Evolutionary conservation across 495 filamentous ascomycete species (phyloP), one percentile per base, ranked within the genome.

Genomic region (Hypoxylon fragiforme): DNA sequence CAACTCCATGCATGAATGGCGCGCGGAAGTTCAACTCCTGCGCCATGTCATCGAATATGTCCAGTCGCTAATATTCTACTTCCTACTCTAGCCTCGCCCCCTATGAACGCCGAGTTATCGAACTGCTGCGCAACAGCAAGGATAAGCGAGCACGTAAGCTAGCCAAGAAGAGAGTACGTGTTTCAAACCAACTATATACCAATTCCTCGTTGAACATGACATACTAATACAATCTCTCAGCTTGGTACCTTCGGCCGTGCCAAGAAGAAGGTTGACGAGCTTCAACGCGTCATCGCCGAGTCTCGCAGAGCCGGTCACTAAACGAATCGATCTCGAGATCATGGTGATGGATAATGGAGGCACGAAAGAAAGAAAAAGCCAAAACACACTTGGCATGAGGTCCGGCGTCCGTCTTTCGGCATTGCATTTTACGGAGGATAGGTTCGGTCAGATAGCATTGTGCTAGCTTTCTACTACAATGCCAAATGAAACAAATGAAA

Each of bases 141-240:
- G 94, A 98, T 77, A 98, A 98, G 88, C 90, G 94, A 78, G 94
- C 94, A 57, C 82, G 94, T 61, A 97, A 97, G 85, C 87, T 96
- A 70, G 94, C 94, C 62, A 98, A 98, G 92, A 97, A 95, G 87
- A 83, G 94, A 77, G 89, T 90, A 83, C 57, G 80, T 84, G 40
- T 53, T 48, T 26, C n/a, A n/a, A n/a, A n/a, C n/a, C n/a, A n/a
- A 13, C 15, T n/a, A 47, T 28, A n/a, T 16, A 12, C 32, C 18
- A 42, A 35, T 16, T 9, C 32, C 3, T 19, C 12, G 5, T 6
- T 3, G 30, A 18, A 21, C 36, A 57, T 50, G 30, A 38, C 22
- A 32, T 28, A 60, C 43, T 50, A 40, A 64, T 47, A 61, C 30
- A 41, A 41, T 13, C 35, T 18, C 63, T 50, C 44, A 89, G 83